Evolutionary conservation across 805 yeast species (phyloP).

Genomic region (Saccharomyces paradoxus): DNA sequence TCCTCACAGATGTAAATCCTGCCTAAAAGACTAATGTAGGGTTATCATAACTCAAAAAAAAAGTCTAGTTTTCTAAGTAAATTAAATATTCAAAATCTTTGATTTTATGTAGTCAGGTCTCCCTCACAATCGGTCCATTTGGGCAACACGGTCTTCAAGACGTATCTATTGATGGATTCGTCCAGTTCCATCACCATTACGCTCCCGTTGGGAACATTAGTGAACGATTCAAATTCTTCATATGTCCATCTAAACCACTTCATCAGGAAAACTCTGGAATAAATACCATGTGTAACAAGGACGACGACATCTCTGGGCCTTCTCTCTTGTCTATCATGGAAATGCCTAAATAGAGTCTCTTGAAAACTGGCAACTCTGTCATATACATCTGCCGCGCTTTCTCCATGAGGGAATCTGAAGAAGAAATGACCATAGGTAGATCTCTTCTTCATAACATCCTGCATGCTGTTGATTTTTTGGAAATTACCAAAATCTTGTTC

Average conservation of each 20-base stretch:
- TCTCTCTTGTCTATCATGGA: slow-evolving; percentile 40
- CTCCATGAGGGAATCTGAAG: slow-evolving; percentile 87
- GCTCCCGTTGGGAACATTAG: slow-evolving; percentile 79
- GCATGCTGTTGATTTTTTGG: slow-evolving; percentile 73
- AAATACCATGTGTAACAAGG: slow-evolving; percentile 86
- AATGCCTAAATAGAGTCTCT: slow-evolving; percentile 77
- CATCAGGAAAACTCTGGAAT: slow-evolving; percentile 89
- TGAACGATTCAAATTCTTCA: slow-evolving; percentile 76
- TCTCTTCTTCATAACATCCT: slow-evolving; percentile 71
- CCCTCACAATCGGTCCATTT: slow-evolving; percentile 43
- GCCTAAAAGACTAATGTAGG: neutral
- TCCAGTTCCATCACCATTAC: slow-evolving; percentile 69
- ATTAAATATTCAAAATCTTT: slow-evolving; percentile 2
- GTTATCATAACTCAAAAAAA: neutral
- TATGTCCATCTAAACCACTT: slow-evolving; percentile 93
- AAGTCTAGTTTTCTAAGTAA: neutral
- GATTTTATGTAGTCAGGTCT: slow-evolving; percentile 8
- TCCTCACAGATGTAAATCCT: neutral
- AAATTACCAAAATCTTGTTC: slow-evolving; percentile 95
- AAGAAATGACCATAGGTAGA: slow-evolving; percentile 85
- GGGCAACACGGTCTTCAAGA: slow-evolving; percentile 50
- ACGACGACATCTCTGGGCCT: slow-evolving; percentile 76
- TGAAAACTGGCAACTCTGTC: slow-evolving; percentile 87
- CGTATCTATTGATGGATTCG: slow-evolving; percentile 42
- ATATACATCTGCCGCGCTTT: slow-evolving; percentile 91